These are phyloP conservation scores for Aschersonia sp. DNA, from an alignment of 2,329 filamentous ascomycete species.

Conservation along the genomic window DNA sequence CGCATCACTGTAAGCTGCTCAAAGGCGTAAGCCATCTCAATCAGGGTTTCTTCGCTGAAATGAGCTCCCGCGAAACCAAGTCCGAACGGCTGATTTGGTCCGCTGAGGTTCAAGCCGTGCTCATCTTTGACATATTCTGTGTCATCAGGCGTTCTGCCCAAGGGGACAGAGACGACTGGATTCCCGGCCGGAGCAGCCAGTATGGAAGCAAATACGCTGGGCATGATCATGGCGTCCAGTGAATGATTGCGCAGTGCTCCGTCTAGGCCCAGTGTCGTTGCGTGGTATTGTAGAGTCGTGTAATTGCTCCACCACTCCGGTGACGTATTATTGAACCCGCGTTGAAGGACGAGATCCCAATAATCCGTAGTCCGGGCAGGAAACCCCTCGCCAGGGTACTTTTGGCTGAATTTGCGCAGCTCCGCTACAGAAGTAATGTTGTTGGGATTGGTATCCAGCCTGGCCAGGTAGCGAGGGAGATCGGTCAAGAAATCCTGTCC, in stretches of 20 bases:
- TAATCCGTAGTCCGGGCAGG: conserved; percentile 38
- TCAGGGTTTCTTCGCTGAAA: conserved; percentile 45
- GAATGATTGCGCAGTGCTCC: conserved; percentile 39
- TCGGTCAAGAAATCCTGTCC: conserved; percentile 42
- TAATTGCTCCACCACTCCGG: conserved; percentile 45
- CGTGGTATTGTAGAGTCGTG: conserved; percentile 33
- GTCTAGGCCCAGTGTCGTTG: conserved; percentile 40
- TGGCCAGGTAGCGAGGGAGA: conserved; percentile 36
- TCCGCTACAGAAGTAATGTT: conserved; percentile 35
- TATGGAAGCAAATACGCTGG: conserved; percentile 30
- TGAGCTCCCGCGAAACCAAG: conserved; percentile 44
- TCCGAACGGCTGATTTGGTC: conserved; percentile 47
- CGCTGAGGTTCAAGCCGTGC: conserved; percentile 28
- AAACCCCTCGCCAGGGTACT: conserved; percentile 36
- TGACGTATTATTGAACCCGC: conserved; percentile 37
- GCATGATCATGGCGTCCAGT: conserved; percentile 46
- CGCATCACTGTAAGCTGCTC: conserved; percentile 39
- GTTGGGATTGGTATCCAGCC: conserved; percentile 43
- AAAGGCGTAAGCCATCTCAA: conserved; percentile 53
- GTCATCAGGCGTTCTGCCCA: conserved; percentile 41
- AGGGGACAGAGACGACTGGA: conserved; percentile 45
- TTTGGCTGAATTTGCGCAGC: conserved; percentile 39
- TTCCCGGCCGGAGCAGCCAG: conserved; percentile 42
- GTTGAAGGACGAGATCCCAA: conserved; percentile 40
- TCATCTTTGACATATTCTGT: conserved; percentile 28